Evolutionary conservation across 305 asterid species (phyloP).

Genomic region (Solanum hybrid): DNA sequence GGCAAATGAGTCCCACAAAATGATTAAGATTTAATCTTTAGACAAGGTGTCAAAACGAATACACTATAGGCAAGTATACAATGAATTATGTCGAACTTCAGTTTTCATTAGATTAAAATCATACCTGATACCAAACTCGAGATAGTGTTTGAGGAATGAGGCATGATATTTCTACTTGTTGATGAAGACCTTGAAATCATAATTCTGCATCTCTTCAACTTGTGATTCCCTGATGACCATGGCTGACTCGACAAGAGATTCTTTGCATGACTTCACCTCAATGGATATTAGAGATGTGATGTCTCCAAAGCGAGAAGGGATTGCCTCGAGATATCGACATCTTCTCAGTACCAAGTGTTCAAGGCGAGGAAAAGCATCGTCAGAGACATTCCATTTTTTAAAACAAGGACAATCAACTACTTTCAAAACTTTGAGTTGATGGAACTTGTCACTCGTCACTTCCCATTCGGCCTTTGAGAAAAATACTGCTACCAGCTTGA

Average conservation of each 20-base stretch:
- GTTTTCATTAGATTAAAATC: neutral
- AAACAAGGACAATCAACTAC: neutral
- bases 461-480: neutral
- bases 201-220: neutral
- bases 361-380: neutral
- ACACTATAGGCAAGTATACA: neutral
- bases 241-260: neutral
- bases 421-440: neutral
- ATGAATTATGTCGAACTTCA: neutral
- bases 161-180: neutral
- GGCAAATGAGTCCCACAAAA: neutral
- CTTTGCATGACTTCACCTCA: neutral
- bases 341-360: neutral
- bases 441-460: neutral
- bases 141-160: neutral
- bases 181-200: neutral
- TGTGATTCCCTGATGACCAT: neutral
- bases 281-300: neutral
- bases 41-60: neutral
- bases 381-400: neutral
- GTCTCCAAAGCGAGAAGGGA: neutral
- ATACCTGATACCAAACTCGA: neutral
- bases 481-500: neutral
- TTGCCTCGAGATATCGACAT: neutral
- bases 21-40: neutral